A percentile compares a stretch with the other conserved stretches of the same genome.
These are phyloP conservation scores for Metarhizium rileyi DNA, from an alignment of 2,329 filamentous ascomycete genomes.

Conservation along the genomic window DNA sequence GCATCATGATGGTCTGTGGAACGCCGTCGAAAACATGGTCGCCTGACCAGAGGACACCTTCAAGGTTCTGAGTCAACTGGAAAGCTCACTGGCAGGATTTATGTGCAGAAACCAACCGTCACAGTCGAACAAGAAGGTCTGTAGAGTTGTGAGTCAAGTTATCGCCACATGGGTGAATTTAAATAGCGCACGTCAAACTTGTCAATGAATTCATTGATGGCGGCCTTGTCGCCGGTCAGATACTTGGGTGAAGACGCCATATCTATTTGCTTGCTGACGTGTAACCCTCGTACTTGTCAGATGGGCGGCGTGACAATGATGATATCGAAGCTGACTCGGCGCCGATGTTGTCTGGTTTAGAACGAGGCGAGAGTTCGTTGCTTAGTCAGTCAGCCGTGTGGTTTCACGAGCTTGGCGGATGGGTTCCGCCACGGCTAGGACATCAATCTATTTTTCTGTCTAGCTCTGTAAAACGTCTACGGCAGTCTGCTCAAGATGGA, in stretches of 20 bases:
- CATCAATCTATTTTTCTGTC: no score
- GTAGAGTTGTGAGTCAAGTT: background rate
- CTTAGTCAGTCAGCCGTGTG: background rate
- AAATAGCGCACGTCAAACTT: constrained; percentile 72
- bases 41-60: constrained; percentile 93
- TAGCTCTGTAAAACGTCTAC: no score
- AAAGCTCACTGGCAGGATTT: background rate
- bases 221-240: constrained; percentile 68
- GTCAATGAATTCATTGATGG: constrained; percentile 75
- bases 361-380: background rate
- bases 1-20: constrained; percentile 73
- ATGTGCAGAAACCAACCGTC: constrained; percentile 56
- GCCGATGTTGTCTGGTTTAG: background rate
- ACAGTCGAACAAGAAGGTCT: constrained; percentile 80
- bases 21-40: constrained; percentile 80
- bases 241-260: constrained; percentile 39
- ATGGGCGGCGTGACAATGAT: background rate
- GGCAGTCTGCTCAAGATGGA: no score
- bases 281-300: background rate
- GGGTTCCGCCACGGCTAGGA: background rate
- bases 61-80: constrained; percentile 7
- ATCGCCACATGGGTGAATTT: background rate
- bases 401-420: background rate
- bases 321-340: background rate
- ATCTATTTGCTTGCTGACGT: background rate